Percentiles rank a stretch among this genome's conserved stretches.
phyloP scores from a whole-genome alignment of 2,329 filamentous ascomycete species.

The Aspergillus unguis region DNA sequence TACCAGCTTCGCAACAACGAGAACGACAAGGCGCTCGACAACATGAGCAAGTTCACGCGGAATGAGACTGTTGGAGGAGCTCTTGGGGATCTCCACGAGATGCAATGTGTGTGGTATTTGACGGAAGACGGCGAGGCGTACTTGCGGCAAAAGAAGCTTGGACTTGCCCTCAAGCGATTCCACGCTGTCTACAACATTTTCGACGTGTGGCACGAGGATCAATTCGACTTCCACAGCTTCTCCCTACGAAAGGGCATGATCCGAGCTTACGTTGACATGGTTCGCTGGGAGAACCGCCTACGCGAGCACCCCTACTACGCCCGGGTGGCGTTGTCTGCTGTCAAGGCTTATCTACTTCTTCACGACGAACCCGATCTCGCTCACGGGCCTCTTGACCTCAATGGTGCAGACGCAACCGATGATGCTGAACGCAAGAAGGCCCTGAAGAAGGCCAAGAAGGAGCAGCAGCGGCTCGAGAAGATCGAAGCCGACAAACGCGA shows the following conservation, averaged over 20 bases:
- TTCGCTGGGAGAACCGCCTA: conserved; percentile 89
- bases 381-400: conserved; percentile 54
- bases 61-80: conserved; percentile 86
- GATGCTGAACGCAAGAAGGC: conserved; percentile 77
- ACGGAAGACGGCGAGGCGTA: conserved; percentile 93
- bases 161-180: conserved; percentile 87
- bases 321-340: conserved; percentile 74
- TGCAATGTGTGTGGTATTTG: conserved; percentile 98
- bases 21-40: conserved; percentile 78
- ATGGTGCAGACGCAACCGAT: conserved; percentile 50
- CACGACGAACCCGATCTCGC: conserved; percentile 68
- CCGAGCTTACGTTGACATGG: conserved; percentile 90
- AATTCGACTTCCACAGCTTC: conserved; percentile 98
- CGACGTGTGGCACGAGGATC: conserved; percentile 95
- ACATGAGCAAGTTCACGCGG: conserved; percentile 89
- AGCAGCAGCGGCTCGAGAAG: conserved; percentile 69
- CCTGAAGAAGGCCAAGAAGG: conserved; percentile 83
- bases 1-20: conserved; percentile 93
- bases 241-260: conserved; percentile 96
- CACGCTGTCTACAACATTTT: conserved; percentile 88
- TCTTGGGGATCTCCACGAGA: conserved; percentile 86
- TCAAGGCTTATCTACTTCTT: conserved; percentile 75
- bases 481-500: conserved; percentile 81
- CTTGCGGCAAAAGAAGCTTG: conserved; percentile 74
- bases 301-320: conserved; percentile 92